These are phyloP conservation scores for Agarophyton chilense DNA, from an alignment of 23 red algal genomes.

Conservation along the genomic window DNA sequence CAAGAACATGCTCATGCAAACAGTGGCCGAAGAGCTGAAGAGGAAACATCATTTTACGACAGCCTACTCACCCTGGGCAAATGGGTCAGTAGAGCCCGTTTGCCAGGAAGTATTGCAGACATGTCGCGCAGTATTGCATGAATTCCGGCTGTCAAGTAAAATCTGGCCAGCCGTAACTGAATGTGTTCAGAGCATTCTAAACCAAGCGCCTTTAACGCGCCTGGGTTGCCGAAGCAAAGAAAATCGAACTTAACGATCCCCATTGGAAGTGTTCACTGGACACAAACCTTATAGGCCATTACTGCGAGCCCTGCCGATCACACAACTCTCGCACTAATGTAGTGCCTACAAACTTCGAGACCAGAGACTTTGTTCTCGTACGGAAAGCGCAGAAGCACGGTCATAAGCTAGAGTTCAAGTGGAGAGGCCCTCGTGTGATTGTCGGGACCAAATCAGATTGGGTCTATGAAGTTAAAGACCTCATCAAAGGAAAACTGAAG, in stretches of 20 bases:
- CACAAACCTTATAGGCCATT: background rate
- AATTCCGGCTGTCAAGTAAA: constrained; percentile 14
- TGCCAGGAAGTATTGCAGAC: constrained; percentile 18
- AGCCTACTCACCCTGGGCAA: constrained; percentile 42
- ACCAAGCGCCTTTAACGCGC: constrained; percentile 35
- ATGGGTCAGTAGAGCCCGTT: constrained; percentile 32
- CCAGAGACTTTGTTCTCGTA: constrained; percentile 33
- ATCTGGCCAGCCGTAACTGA: constrained; percentile 28
- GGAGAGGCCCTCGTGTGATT: constrained; percentile 3
- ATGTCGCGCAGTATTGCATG: constrained; percentile 5
- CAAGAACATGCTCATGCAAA: background rate
- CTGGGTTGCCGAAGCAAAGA: background rate
- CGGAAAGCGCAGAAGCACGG: constrained; percentile 10
- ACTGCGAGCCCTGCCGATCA: background rate
- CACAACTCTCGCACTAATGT: constrained; percentile 40
- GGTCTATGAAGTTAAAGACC: constrained; percentile 21
- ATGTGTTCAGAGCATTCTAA: constrained; percentile 35
- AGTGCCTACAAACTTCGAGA: background rate
- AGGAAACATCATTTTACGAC: constrained; percentile 34
- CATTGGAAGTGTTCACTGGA: constrained; percentile 45
- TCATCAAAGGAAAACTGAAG: background rate
- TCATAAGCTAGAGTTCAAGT: constrained; percentile 31
- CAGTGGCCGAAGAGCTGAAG: constrained; percentile 1
- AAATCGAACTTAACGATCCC: background rate
- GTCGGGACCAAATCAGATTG: constrained; percentile 6